Evolutionary conservation across 257 asterid species (phyloP).

Genomic region (Rhazya stricta): DNA sequence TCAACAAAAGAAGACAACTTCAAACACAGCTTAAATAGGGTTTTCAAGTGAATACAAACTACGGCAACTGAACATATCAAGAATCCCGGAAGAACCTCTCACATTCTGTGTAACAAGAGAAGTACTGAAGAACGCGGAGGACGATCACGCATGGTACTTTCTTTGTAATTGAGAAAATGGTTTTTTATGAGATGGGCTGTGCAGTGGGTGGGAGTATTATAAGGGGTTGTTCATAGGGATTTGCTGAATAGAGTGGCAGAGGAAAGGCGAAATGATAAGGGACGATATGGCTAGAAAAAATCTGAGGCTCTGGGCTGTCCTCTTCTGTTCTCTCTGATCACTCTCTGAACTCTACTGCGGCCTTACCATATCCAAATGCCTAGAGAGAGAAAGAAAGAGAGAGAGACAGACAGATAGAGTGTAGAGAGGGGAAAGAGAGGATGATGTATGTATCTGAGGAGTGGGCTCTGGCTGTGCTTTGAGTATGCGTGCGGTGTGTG

Average conservation of each 20-base stretch:
- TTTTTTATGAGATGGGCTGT: neutral
- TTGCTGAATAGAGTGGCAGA: constrained; percentile 38
- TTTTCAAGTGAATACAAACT: neutral
- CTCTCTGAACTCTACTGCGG: constrained; percentile 34
- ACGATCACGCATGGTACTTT: neutral
- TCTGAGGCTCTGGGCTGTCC: constrained; percentile 29
- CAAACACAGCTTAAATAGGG: neutral
- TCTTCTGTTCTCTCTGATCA: constrained; percentile 28
- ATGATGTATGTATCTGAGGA: constrained; percentile 27
- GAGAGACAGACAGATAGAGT: constrained; percentile 12
- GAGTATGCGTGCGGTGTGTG: constrained; percentile 17
- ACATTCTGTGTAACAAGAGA: neutral
- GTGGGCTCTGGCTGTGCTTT: constrained; percentile 10
- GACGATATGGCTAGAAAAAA: constrained; percentile 30
- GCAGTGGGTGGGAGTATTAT: constrained; percentile 14
- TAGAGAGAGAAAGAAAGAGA: constrained; percentile 26
- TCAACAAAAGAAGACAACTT: neutral
- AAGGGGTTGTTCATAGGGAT: constrained; percentile 37
- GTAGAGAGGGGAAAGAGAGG: constrained; percentile 11
- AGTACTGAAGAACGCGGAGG: no score
- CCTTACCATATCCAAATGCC: constrained; percentile 42
- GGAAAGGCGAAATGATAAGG: constrained; percentile 31
- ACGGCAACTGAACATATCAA: neutral
- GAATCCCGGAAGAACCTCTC: neutral
- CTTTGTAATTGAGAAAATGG: no score